Percentiles rank a stretch among this genome's conserved stretches.
These are phyloP conservation scores for Cymodocea nodosa DNA, from an alignment of 116 monocot species.

Conservation along the genomic window DNA sequence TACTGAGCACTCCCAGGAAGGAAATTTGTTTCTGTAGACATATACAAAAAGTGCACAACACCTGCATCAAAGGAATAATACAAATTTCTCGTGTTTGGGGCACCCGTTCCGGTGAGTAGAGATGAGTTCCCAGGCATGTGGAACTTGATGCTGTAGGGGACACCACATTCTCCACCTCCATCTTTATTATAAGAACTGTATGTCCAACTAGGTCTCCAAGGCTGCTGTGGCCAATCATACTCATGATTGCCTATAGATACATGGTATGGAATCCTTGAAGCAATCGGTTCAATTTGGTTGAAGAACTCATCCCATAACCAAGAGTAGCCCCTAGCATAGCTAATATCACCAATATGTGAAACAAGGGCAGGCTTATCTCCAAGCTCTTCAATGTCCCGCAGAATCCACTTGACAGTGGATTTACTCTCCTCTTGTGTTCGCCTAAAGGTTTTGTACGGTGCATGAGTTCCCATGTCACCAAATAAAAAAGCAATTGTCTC, in stretches of 20 bases:
- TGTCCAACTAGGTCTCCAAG: conserved; percentile 86
- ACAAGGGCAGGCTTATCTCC: conserved; percentile 69
- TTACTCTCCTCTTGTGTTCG: conserved; percentile 76
- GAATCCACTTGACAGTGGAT: conserved; percentile 79
- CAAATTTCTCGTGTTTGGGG: conserved; percentile 65
- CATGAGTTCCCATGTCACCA: conserved; percentile 87
- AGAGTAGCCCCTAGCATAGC: conserved; percentile 83
- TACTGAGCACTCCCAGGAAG: conserved; percentile 75
- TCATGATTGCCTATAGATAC: conserved; percentile 96
- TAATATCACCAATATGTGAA: conserved; percentile 97
- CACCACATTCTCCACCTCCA: conserved; percentile 97
- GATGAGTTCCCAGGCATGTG: conserved; percentile 91
- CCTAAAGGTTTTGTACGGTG: conserved; percentile 68
- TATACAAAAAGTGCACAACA: conserved; percentile 83
- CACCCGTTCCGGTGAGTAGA: conserved; percentile 57
- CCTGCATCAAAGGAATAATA: conserved; percentile 84
- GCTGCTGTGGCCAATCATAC: conserved; percentile 94
- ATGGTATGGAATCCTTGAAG: conserved; percentile 71
- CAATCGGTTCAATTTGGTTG: conserved; percentile 84
- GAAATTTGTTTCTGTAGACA: conserved; percentile 92
- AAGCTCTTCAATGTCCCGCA: conserved; percentile 65
- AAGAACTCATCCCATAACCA: conserved; percentile 99
- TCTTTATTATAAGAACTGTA: conserved; percentile 52
- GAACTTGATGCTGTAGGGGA: conserved; percentile 89
- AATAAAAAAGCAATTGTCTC: conserved; percentile 81